Percentiles rank a stretch among this genome's conserved stretches.
phyloP scores from a whole-genome alignment of 2,329 filamentous ascomycete genomes.

The Bipolaris bicolor region DNA sequence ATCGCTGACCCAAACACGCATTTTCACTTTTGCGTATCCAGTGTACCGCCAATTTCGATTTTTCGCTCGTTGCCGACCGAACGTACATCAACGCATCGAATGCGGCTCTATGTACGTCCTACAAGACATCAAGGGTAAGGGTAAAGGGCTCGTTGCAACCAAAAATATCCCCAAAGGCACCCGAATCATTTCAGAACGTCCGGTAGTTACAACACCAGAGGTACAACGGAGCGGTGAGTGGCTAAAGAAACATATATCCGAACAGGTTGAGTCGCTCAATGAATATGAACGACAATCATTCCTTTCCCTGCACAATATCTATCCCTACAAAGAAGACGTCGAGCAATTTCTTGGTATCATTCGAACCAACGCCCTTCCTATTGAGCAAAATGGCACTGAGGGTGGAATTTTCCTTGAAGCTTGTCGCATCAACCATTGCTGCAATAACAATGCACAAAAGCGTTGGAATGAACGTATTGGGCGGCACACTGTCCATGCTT shows the following conservation, averaged over 20 bases:
- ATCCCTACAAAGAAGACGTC: slow-evolving; percentile 25
- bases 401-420: slow-evolving; percentile 46
- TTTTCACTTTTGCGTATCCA: too few relatives aligned
- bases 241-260: slow-evolving; percentile 16
- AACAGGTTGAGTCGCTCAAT: slow-evolving; percentile 29
- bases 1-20: too few relatives aligned
- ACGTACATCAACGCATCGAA: too few relatives aligned
- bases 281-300: slow-evolving; percentile 34
- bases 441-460: slow-evolving; percentile 46
- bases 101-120: slow-evolving; percentile 19
- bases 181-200: slow-evolving; percentile 50
- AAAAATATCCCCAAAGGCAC: slow-evolving; percentile 48
- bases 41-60: too few relatives aligned
- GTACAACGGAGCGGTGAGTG: slow-evolving; percentile 21
- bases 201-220: slow-evolving; percentile 44
- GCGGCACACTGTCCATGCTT: slow-evolving; percentile 42
- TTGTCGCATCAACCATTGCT: slow-evolving; percentile 49
- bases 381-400: slow-evolving; percentile 29
- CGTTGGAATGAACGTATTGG: slow-evolving; percentile 44
- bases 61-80: too few relatives aligned
- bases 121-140: slow-evolving; percentile 40
- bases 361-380: slow-evolving; percentile 42
- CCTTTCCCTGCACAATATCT: slow-evolving; percentile 39
- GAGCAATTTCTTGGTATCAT: slow-evolving; percentile 41
- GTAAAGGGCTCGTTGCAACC: slow-evolving; percentile 51